phyloP scores from a whole-genome alignment of 176 grass and related monocot species.

The Urochloa ruziziensis region DNA sequence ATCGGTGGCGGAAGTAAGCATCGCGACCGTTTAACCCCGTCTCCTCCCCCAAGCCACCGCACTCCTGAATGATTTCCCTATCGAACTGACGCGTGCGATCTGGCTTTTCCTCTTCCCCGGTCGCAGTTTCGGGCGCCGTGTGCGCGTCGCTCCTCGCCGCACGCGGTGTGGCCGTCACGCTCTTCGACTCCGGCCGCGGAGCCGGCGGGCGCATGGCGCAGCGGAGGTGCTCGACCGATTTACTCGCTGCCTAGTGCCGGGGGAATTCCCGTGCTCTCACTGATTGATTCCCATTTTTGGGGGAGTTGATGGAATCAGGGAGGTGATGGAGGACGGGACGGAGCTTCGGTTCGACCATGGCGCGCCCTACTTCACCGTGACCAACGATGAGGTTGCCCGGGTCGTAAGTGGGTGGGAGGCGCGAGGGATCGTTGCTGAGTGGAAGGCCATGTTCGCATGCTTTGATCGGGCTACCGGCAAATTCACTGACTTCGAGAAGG shows the following conservation, averaged over 20 bases:
- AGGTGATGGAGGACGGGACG: constrained; percentile 62
- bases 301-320: constrained; percentile 38
- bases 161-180: constrained; percentile 64
- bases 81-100: background rate
- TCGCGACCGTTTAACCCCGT: background rate
- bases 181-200: constrained; percentile 85
- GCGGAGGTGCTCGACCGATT: constrained; percentile 60
- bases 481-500: constrained; percentile 69
- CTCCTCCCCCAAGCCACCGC: background rate
- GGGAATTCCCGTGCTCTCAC: constrained; percentile 16
- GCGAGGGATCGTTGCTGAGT: constrained; percentile 67
- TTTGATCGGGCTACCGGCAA: constrained; percentile 55
- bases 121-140: constrained; percentile 79
- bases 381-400: constrained; percentile 59
- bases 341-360: constrained; percentile 89
- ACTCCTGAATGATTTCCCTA: background rate
- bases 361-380: constrained; percentile 77
- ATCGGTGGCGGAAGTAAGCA: constrained; percentile 84
- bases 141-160: constrained; percentile 86
- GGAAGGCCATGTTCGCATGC: constrained; percentile 65
- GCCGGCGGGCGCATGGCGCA: constrained; percentile 87
- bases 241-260: background rate
- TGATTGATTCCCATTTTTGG: background rate
- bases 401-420: constrained; percentile 67
- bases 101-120: background rate